Evolutionary conservation across 2,329 filamentous ascomycete species (phyloP).

Genomic region (Ascomycota sp.): DNA sequence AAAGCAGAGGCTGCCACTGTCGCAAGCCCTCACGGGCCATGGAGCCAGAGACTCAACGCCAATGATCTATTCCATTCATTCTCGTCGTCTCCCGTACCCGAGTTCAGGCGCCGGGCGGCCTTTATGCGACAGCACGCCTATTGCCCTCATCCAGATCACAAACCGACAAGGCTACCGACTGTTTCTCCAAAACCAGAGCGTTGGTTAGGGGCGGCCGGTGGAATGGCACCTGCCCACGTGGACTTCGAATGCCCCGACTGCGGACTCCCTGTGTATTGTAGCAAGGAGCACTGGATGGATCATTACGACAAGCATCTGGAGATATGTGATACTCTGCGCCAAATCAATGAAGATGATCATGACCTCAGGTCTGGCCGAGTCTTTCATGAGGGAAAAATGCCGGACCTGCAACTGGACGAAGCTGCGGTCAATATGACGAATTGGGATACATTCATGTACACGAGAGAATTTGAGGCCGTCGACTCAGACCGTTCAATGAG

Average conservation of each 20-base stretch:
- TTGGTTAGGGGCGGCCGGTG: slow-evolving; percentile 31
- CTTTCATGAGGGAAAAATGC: slow-evolving; percentile 88
- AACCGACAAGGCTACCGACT: slow-evolving; percentile 47
- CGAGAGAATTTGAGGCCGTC: slow-evolving; percentile 74
- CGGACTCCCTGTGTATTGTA: slow-evolving; percentile 83
- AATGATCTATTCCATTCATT: slow-evolving; percentile 90
- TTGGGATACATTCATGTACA: slow-evolving; percentile 95
- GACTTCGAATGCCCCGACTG: slow-evolving; percentile 93
- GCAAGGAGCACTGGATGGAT: slow-evolving; percentile 84
- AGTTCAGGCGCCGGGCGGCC: slow-evolving; percentile 69
- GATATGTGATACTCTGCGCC: slow-evolving; percentile 73
- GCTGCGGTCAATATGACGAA: slow-evolving; percentile 92
- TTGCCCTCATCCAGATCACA: slow-evolving; percentile 80
- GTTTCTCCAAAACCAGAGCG: slow-evolving; percentile 44
- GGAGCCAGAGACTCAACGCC: slow-evolving; percentile 26
- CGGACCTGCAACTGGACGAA: slow-evolving; percentile 76
- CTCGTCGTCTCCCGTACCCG: slow-evolving; percentile 68
- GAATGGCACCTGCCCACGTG: slow-evolving; percentile 57
- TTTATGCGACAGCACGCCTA: slow-evolving; percentile 87
- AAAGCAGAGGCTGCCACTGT: slow-evolving; percentile 9
- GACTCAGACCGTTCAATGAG: slow-evolving; percentile 80
- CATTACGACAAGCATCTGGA: slow-evolving; percentile 87
- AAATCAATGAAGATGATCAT: slow-evolving; percentile 97
- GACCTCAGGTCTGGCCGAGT: slow-evolving; percentile 76
- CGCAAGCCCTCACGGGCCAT: slow-evolving; percentile 1